phyloP scores from a whole-genome alignment of 2,329 filamentous ascomycete species.

The Hypocrella siamensis region DNA sequence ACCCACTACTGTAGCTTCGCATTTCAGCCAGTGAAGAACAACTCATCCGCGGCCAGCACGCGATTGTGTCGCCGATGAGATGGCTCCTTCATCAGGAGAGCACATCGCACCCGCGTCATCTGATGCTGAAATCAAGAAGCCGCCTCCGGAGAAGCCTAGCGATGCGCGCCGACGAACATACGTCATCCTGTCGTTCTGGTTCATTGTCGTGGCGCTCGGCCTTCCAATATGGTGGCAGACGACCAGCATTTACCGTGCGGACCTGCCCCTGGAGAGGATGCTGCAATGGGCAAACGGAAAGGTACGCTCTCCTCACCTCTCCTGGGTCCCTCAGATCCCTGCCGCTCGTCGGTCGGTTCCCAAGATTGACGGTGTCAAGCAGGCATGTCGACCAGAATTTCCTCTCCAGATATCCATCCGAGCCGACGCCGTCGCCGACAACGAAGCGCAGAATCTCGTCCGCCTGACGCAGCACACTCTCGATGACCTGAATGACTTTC shows the following conservation, averaged over 20 bases:
- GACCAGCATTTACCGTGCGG: constrained; percentile 78
- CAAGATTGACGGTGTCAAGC: constrained; percentile 2
- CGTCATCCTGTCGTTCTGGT: constrained; percentile 83
- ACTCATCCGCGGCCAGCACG: too few species aligned
- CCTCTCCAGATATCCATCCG: constrained; percentile 71
- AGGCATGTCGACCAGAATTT: constrained; percentile 82
- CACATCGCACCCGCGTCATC: too few species aligned
- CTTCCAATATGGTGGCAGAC: constrained; percentile 94
- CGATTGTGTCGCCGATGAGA: too few species aligned
- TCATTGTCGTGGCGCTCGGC: constrained; percentile 66
- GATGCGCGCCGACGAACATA: constrained; percentile 53
- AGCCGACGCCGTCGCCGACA: constrained; percentile 45
- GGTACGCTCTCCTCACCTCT: too few species aligned
- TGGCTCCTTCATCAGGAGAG: too few species aligned
- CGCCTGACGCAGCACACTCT: constrained; percentile 73
- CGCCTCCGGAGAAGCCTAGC: constrained; percentile 64
- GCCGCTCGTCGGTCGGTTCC: background rate
- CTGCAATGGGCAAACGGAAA: constrained; percentile 78
- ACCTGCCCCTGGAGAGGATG: constrained; percentile 74
- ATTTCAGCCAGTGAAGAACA: too few species aligned
- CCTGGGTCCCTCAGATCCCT: background rate
- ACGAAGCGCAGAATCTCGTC: constrained; percentile 58
- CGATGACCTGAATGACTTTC: constrained; percentile 75
- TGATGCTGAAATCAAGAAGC: too few species aligned
- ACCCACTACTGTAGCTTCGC: too few species aligned